A percentile compares a stretch with the other conserved stretches of the same genome.
Evolutionary conservation across 768 basidiomycete species (phyloP).

Genomic region (Kwoniella dendrophila): DNA sequence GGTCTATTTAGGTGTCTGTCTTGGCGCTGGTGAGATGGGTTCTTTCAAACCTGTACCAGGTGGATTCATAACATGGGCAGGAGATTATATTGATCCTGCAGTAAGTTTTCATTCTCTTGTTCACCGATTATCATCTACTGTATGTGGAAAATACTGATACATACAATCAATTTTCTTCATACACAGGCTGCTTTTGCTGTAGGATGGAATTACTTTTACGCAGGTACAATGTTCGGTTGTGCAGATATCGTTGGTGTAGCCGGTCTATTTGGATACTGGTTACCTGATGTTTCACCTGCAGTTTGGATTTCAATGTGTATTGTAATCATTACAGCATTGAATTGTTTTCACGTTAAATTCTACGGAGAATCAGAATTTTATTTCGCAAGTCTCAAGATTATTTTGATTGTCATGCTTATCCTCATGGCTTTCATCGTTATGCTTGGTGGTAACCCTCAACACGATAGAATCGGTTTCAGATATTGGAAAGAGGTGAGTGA

Average conservation of each 20-base stretch:
- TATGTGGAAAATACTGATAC: too few relatives aligned
- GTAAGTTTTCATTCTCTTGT: too few relatives aligned
- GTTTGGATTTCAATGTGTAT: slow-evolving; percentile 12
- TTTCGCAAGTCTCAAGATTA: slow-evolving; percentile 14
- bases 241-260: slow-evolving; percentile 20
- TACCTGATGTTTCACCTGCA: background rate
- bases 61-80: slow-evolving; percentile 19
- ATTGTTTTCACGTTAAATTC: slow-evolving; percentile 14
- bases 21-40: slow-evolving; percentile 18
- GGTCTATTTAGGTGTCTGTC: slow-evolving; percentile 2
- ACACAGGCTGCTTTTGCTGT: slow-evolving; percentile 14
- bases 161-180: too few relatives aligned
- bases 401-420: slow-evolving; percentile 15
- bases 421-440: slow-evolving; percentile 16
- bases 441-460: slow-evolving; percentile 20
- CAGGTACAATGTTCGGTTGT: slow-evolving; percentile 13
- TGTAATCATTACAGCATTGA: background rate
- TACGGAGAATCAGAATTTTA: slow-evolving; percentile 22
- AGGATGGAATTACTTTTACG: slow-evolving; percentile 20
- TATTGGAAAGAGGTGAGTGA: slow-evolving; percentile 17
- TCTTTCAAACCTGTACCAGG: slow-evolving; percentile 18
- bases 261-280: slow-evolving; percentile 18
- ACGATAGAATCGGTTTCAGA: slow-evolving; percentile 21
- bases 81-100: slow-evolving; percentile 7
- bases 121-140: too few relatives aligned